Percentiles rank a stretch among this genome's conserved stretches.
phyloP scores from a whole-genome alignment of 1,284 basidiomycete species.

The Termitomyces sp. region DNA sequence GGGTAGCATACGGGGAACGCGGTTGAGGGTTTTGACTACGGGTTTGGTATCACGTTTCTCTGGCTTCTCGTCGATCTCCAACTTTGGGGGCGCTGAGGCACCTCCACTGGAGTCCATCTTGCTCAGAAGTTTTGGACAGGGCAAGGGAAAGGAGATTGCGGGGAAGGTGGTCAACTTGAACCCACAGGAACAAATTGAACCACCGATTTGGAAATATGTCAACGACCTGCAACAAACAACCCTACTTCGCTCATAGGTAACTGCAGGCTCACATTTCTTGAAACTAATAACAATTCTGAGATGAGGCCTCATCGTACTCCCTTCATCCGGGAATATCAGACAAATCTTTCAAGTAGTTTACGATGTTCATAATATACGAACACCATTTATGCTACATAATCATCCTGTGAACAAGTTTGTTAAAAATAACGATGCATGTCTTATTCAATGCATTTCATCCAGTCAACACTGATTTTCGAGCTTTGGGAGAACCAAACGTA shows the following conservation, averaged over 20 bases:
- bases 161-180: slow-evolving; percentile 16
- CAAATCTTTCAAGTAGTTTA: neutral
- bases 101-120: slow-evolving; percentile 24
- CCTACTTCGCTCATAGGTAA: slow-evolving; percentile 9
- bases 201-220: slow-evolving; percentile 15
- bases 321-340: neutral
- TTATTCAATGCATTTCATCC: neutral
- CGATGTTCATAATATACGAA: neutral
- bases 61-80: slow-evolving; percentile 41
- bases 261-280: neutral
- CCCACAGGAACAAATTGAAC: slow-evolving; percentile 14
- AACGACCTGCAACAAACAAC: slow-evolving; percentile 14
- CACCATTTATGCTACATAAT: no score
- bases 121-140: neutral
- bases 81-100: slow-evolving; percentile 32
- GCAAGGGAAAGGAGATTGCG: slow-evolving; percentile 11
- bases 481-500: neutral
- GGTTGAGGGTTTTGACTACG: slow-evolving; percentile 67
- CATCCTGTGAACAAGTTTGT: neutral
- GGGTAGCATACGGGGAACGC: slow-evolving; percentile 70
- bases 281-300: neutral
- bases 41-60: slow-evolving; percentile 64
- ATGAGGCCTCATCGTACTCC: neutral
- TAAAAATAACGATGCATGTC: neutral
- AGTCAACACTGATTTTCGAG: no score